These are phyloP conservation scores for Panicum virgatum DNA, from an alignment of 202 grass and related monocot species.

Conservation along the genomic window DNA sequence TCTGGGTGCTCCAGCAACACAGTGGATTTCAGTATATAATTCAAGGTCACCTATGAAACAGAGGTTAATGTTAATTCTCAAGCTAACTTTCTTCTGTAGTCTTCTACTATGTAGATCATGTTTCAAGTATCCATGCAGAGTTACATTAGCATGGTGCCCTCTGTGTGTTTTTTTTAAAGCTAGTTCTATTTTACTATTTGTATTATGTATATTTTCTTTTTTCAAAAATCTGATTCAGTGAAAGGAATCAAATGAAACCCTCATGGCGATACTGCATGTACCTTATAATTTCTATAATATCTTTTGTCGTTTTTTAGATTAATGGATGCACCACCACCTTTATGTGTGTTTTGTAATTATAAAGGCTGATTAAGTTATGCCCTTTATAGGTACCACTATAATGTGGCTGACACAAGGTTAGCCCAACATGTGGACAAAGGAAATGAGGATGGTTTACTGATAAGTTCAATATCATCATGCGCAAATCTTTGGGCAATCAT, in stretches of 20 bases:
- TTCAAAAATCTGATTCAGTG: neutral
- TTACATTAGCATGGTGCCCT: neutral
- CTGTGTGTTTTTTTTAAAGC: slow-evolving; percentile 3
- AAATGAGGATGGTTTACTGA: slow-evolving; percentile 61
- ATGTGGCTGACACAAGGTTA: slow-evolving; percentile 50
- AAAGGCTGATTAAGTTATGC: slow-evolving; percentile 29
- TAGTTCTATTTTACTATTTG: neutral
- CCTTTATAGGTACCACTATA: slow-evolving; percentile 65
- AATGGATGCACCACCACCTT: neutral
- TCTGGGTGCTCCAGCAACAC: slow-evolving; percentile 64
- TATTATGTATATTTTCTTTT: neutral
- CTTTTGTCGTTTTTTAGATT: neutral
- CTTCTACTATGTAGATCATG: neutral
- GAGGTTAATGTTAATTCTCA: slow-evolving; percentile 50
- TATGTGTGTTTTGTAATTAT: neutral
- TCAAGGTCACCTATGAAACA: slow-evolving; percentile 77
- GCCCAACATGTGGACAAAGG: slow-evolving; percentile 67
- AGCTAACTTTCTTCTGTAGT: slow-evolving; percentile 9
- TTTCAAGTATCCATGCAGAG: neutral
- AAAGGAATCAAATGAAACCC: neutral
- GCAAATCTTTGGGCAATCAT: slow-evolving; percentile 66
- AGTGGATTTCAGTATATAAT: slow-evolving; percentile 96
- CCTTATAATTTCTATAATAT: neutral
- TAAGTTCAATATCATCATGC: slow-evolving; percentile 68
- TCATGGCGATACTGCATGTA: neutral